phyloP scores from a whole-genome alignment of 2,329 filamentous ascomycete genomes.

The Simplicillium sp. region DNA sequence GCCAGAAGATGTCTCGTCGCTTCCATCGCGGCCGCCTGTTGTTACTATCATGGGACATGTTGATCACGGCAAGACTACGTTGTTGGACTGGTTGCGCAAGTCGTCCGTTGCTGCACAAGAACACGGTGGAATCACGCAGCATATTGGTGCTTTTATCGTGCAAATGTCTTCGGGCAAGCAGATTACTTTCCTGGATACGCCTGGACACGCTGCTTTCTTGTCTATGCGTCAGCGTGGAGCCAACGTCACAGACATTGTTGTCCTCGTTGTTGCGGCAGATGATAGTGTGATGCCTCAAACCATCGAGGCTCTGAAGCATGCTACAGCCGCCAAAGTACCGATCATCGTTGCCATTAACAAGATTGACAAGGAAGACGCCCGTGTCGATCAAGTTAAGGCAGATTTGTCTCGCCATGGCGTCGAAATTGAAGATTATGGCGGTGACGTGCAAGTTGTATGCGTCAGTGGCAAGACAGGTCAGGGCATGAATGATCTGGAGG shows the following conservation, averaged over 20 bases:
- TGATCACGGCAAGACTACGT: constrained; percentile 95
- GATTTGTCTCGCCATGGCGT: constrained; percentile 78
- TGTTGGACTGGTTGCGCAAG: constrained; percentile 87
- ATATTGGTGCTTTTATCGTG: constrained; percentile 96
- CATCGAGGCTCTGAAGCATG: constrained; percentile 90
- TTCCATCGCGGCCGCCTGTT: constrained; percentile 77
- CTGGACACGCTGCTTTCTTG: constrained; percentile 90
- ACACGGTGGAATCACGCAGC: constrained; percentile 95
- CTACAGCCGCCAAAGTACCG: constrained; percentile 75
- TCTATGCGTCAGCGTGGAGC: constrained; percentile 94
- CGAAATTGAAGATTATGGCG: constrained; percentile 89
- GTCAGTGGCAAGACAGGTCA: constrained; percentile 91
- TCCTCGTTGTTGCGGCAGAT: constrained; percentile 91
- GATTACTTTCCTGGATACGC: constrained; percentile 95
- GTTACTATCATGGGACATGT: constrained; percentile 99
- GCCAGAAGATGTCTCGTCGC: constrained; percentile 54
- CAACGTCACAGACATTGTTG: constrained; percentile 92
- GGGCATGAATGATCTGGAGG: constrained; percentile 87
- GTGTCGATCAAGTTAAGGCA: constrained; percentile 75
- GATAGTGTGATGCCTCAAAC: constrained; percentile 98
- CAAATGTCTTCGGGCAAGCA: constrained; percentile 74
- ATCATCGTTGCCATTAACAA: constrained; percentile 99
- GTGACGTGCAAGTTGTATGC: constrained; percentile 83
- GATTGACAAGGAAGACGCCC: constrained; percentile 77
- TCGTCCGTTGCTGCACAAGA: constrained; percentile 86